These are phyloP conservation scores for Teratosphaeria gauchensis DNA, from an alignment of 2,329 filamentous ascomycete genomes.

Conservation along the genomic window DNA sequence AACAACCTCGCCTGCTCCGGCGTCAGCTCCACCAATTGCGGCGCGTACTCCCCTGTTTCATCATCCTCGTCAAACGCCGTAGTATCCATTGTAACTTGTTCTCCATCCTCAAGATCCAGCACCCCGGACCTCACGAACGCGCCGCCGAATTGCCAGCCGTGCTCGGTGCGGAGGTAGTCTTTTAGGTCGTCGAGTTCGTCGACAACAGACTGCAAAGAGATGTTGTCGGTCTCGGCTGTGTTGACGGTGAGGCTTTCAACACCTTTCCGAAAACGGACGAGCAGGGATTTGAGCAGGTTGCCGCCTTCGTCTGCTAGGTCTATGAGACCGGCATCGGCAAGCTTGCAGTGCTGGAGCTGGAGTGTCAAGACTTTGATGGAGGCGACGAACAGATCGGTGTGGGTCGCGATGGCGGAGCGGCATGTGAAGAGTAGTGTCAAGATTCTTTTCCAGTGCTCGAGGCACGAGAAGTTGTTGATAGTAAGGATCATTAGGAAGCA, in stretches of 20 bases:
- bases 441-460: conserved; percentile 56
- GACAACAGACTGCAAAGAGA: conserved; percentile 35
- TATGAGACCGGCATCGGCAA: conserved; percentile 53
- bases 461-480: conserved; percentile 55
- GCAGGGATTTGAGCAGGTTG: conserved; percentile 41
- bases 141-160: conserved; percentile 50
- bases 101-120: conserved; percentile 53
- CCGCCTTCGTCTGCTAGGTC: conserved; percentile 46
- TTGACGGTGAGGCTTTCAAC: conserved; percentile 37
- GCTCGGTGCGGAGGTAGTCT: conserved; percentile 43
- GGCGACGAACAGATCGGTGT: conserved; percentile 43
- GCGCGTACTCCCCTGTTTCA: conserved; percentile 56
- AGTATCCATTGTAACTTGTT: conserved; percentile 49
- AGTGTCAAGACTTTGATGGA: conserved; percentile 40
- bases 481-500: conserved; percentile 54
- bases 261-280: conserved; percentile 43
- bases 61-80: conserved; percentile 46
- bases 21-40: conserved; percentile 48
- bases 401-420: conserved; percentile 38
- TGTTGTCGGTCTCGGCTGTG: conserved; percentile 9
- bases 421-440: conserved; percentile 49
- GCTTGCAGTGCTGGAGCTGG: conserved; percentile 47
- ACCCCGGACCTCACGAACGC: conserved; percentile 47
- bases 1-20: conserved; percentile 33
- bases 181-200: conserved; percentile 47